These are phyloP conservation scores for Tetrastigma voinierianum DNA, from an alignment of 164 flowering plant species.

Conservation along the genomic window DNA sequence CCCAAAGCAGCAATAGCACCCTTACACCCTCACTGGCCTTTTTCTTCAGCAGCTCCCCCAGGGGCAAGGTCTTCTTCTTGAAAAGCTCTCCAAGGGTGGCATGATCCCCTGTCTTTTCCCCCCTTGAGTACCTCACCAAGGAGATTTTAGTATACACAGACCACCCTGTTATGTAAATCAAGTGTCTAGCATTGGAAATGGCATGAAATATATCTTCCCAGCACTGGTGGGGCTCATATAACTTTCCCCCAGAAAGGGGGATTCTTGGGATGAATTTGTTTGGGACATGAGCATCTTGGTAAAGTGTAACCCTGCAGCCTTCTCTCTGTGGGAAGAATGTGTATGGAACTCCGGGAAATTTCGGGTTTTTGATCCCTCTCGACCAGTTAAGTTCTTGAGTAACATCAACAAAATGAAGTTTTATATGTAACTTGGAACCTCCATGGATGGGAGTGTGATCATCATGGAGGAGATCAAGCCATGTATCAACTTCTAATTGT, in stretches of 20 bases:
- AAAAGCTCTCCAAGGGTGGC: not conserved
- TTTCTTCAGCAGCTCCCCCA: not conserved
- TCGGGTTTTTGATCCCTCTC: not conserved
- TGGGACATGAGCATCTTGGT: constrained; percentile 5
- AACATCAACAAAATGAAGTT: not conserved
- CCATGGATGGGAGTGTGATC: not conserved
- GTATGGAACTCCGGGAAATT: constrained; percentile 1
- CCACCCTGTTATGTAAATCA: not conserved
- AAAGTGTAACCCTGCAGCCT: not conserved
- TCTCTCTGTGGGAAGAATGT: constrained; percentile 2
- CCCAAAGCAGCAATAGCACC: constrained; percentile 4
- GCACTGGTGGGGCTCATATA: not conserved
- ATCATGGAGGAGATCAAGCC: not conserved
- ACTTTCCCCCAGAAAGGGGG: not conserved
- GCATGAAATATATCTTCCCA: constrained; percentile 1
- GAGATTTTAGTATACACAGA: not conserved
- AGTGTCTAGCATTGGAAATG: not conserved
- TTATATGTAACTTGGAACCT: not conserved
- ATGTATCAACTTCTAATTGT: not conserved
- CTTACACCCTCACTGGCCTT: not conserved
- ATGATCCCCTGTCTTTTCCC: not conserved
- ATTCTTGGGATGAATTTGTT: not conserved
- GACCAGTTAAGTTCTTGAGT: not conserved
- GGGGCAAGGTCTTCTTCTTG: not conserved
- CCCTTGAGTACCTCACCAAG: not conserved